phyloP scores from a whole-genome alignment of 2,329 filamentous ascomycete species.

The Podosphaera xanthii region DNA sequence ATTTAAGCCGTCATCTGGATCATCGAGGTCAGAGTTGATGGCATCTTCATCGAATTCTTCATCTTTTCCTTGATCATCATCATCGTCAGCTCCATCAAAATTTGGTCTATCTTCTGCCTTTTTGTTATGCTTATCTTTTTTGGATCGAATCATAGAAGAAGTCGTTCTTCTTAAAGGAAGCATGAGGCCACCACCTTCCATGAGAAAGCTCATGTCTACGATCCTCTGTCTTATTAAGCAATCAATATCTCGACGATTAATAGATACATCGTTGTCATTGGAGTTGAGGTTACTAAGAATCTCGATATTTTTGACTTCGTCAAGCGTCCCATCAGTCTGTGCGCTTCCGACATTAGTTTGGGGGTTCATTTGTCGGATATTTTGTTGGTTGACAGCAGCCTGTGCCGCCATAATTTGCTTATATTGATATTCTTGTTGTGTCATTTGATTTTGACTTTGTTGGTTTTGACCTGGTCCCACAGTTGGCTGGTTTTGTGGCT shows the following conservation, averaged over 20 bases:
- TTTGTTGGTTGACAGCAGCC: conserved; percentile 18
- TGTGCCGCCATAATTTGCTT: conserved; percentile 12
- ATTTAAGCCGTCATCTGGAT: conserved; percentile 65
- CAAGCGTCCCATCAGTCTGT: conserved; percentile 56
- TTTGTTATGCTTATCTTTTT: neutral
- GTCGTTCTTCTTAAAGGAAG: conserved; percentile 28
- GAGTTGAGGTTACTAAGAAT: conserved; percentile 30
- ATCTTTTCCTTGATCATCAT: conserved; percentile 27
- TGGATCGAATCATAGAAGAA: conserved; percentile 11
- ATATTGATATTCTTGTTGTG: conserved; percentile 10
- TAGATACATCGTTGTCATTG: conserved; percentile 29
- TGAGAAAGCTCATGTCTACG: conserved; percentile 37
- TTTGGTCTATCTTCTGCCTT: conserved; percentile 18
- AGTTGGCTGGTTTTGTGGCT: conserved; percentile 6
- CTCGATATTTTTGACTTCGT: conserved; percentile 30
- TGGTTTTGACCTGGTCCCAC: neutral
- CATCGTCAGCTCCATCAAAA: conserved; percentile 40
- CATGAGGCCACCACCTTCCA: conserved; percentile 60
- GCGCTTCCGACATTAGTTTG: conserved; percentile 24
- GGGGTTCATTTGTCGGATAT: conserved; percentile 7
- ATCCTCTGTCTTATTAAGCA: conserved; percentile 45
- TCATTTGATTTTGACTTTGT: conserved; percentile 3
- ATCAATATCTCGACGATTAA: conserved; percentile 42
- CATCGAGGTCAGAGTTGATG: conserved; percentile 95
- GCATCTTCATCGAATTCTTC: conserved; percentile 64